phyloP scores from a whole-genome alignment of 768 basidiomycete species.

The Leccinum subgranulosum region DNA sequence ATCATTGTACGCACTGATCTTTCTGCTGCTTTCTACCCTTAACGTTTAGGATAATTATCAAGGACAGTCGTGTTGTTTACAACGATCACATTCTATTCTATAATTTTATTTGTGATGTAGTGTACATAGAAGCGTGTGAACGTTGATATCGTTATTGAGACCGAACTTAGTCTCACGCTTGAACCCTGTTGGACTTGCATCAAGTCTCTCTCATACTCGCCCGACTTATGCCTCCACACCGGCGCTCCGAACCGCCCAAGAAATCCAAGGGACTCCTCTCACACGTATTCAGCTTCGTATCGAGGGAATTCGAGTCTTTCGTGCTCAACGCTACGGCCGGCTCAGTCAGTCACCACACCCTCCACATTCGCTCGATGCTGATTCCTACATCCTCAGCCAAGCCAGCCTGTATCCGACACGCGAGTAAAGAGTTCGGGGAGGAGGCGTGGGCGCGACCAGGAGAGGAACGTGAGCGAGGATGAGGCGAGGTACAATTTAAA shows the following conservation, averaged over 20 bases:
- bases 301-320: slow-evolving; percentile 70
- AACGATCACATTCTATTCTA: slow-evolving; percentile 1
- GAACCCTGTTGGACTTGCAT: slow-evolving; percentile 2
- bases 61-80: slow-evolving; percentile 11
- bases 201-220: neutral
- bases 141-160: slow-evolving; percentile 7
- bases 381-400: slow-evolving; percentile 14
- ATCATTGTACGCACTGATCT: slow-evolving; percentile 12
- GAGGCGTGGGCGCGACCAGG: slow-evolving; percentile 7
- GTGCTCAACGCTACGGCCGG: slow-evolving; percentile 57
- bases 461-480: slow-evolving; percentile 14
- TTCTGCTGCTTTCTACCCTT: slow-evolving; percentile 1
- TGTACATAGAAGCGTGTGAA: neutral
- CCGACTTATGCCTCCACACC: slow-evolving; percentile 11
- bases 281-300: slow-evolving; percentile 66
- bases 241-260: slow-evolving; percentile 4
- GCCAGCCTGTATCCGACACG: slow-evolving; percentile 7
- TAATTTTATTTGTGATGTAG: slow-evolving; percentile 8
- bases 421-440: slow-evolving; percentile 8
- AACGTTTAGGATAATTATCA: slow-evolving; percentile 8
- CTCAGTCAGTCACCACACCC: slow-evolving; percentile 13
- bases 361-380: slow-evolving; percentile 1
- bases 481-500: slow-evolving; percentile 7
- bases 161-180: slow-evolving; percentile 18
- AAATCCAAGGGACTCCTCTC: slow-evolving; percentile 46